Evolutionary conservation across 768 basidiomycete species (phyloP).

Genomic region (Polyporus arcularius): DNA sequence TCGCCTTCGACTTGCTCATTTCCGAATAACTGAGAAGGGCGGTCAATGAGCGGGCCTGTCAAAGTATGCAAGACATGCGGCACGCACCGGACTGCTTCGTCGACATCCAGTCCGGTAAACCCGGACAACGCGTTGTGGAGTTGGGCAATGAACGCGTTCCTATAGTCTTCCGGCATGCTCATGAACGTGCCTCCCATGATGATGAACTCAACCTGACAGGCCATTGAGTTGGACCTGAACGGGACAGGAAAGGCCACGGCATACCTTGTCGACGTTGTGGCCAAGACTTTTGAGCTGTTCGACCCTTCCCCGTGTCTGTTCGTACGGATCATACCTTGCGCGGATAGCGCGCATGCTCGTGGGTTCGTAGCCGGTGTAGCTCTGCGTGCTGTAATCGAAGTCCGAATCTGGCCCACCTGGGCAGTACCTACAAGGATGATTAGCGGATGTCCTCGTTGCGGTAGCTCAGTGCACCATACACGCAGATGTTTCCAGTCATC

Average conservation of each 20-base stretch:
- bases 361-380: constrained; percentile 93
- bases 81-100: constrained; percentile 86
- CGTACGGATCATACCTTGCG: constrained; percentile 95
- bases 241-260: constrained; percentile 6
- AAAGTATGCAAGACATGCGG: neutral
- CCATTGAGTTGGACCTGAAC: neutral
- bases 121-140: constrained; percentile 96
- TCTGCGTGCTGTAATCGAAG: constrained; percentile 99
- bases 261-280: constrained; percentile 94
- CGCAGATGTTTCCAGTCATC: constrained; percentile 99
- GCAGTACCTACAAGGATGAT: constrained; percentile 66
- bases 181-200: constrained; percentile 99
- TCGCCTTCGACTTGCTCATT: constrained; percentile 96
- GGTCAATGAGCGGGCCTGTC: neutral
- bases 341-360: constrained; percentile 99
- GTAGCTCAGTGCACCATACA: constrained; percentile 51
- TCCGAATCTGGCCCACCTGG: constrained; percentile 99
- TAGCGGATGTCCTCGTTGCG: neutral
- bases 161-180: constrained; percentile 98
- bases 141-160: constrained; percentile 91
- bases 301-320: constrained; percentile 92
- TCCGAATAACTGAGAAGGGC: constrained; percentile 76
- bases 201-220: constrained; percentile 79
- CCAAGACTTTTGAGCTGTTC: constrained; percentile 96
- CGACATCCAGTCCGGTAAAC: constrained; percentile 89